Evolutionary conservation across 2,329 filamentous ascomycete species (phyloP).

Genomic region (Trichoderma atroviride): DNA sequence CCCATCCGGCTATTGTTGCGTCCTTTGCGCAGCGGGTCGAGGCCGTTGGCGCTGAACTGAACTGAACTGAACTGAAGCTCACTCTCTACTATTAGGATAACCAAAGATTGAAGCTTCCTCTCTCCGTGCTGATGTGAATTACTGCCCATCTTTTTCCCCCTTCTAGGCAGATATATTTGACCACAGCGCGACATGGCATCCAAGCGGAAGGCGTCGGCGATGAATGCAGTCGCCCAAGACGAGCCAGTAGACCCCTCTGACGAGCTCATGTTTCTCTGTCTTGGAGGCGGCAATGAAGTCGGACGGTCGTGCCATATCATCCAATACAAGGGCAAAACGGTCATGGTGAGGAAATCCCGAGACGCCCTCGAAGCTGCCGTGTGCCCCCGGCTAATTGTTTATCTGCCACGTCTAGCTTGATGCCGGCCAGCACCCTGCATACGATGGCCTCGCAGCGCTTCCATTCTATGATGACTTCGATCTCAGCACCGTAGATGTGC

Average conservation of each 20-base stretch:
- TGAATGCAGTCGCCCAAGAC: slow-evolving; percentile 68
- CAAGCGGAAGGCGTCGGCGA: slow-evolving; percentile 83
- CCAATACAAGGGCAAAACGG: slow-evolving; percentile 98
- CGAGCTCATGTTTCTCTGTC: slow-evolving; percentile 89
- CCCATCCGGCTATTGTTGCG: neutral
- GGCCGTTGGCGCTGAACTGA: neutral
- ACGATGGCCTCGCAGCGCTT: slow-evolving; percentile 88
- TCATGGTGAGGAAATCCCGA: slow-evolving; percentile 72
- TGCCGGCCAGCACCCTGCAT: slow-evolving; percentile 94
- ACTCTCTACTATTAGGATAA: neutral
- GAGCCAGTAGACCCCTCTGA: slow-evolving; percentile 92
- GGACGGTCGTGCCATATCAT: slow-evolving; percentile 96
- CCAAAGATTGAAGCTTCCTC: neutral
- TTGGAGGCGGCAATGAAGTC: slow-evolving; percentile 96
- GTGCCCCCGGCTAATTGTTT: neutral
- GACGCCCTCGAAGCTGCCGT: neutral
- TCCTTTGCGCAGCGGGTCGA: neutral
- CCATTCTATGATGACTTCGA: slow-evolving; percentile 99
- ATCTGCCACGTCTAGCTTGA: slow-evolving; percentile 67
- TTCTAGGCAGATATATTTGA: slow-evolving; percentile 13
- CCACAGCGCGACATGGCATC: slow-evolving; percentile 69
- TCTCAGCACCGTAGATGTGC: slow-evolving; percentile 92
- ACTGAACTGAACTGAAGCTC: too few species aligned
- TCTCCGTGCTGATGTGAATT: slow-evolving; percentile 18
- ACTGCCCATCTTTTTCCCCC: neutral